These are phyloP conservation scores for Phylloporus sp. DNA, from an alignment of 768 basidiomycete genomes.

Conservation along the genomic window DNA sequence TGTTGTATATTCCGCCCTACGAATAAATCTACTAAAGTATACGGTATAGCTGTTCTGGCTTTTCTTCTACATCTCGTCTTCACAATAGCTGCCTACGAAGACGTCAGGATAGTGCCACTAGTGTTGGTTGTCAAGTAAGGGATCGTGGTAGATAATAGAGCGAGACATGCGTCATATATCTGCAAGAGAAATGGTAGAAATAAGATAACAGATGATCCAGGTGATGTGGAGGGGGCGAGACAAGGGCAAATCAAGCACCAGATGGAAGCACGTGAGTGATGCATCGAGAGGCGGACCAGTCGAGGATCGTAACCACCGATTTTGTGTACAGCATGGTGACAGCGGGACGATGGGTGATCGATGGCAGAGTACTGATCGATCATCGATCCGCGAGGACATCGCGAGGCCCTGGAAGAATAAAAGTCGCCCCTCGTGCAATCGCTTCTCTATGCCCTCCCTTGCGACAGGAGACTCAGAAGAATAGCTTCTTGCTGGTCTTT, in stretches of 20 bases:
- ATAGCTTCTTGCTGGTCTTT: conserved; percentile 64
- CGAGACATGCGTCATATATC: conserved; percentile 6
- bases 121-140: conserved; percentile 3
- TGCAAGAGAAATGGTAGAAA: conserved; percentile 1
- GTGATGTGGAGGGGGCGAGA: neutral
- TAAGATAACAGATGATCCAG: too few relatives aligned
- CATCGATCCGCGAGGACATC: conserved; percentile 15
- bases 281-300: neutral
- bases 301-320: neutral
- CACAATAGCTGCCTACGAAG: neutral
- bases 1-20: conserved; percentile 1
- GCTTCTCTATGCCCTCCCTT: neutral
- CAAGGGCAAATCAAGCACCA: neutral
- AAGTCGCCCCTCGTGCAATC: neutral
- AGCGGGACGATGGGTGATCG: neutral
- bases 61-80: conserved; percentile 2
- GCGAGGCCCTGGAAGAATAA: conserved; percentile 8
- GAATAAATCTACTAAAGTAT: conserved; percentile 8
- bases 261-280: neutral
- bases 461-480: conserved; percentile 45
- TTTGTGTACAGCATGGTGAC: neutral
- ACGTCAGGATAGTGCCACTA: conserved; percentile 1
- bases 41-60: conserved; percentile 3
- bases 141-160: conserved; percentile 11
- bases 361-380: conserved; percentile 12